These are phyloP conservation scores for Blastobotrys terrestris DNA, from an alignment of 805 yeast genomes.

Conservation along the genomic window DNA sequence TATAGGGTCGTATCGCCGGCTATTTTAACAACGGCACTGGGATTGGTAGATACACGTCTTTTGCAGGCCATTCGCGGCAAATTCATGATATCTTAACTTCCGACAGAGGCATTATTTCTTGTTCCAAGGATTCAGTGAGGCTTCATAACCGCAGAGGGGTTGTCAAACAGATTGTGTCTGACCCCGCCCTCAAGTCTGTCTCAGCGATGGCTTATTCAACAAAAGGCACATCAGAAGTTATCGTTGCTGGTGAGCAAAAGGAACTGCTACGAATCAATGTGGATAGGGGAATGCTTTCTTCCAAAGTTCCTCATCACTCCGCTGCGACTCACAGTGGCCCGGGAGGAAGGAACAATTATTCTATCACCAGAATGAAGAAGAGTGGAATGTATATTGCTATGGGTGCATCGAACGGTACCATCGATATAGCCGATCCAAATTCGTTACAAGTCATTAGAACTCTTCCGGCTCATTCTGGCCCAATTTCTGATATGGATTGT, in stretches of 20 bases:
- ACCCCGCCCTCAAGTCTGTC: conserved; percentile 24
- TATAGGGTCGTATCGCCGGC: conserved; percentile 36
- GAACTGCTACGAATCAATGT: conserved; percentile 31
- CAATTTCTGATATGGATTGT: conserved; percentile 34
- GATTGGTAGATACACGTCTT: conserved; percentile 52
- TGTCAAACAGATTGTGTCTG: conserved; percentile 30
- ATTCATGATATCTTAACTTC: conserved; percentile 50
- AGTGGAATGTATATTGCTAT: conserved; percentile 29
- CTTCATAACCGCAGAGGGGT: conserved; percentile 56
- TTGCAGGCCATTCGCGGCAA: conserved; percentile 44
- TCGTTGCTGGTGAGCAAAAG: conserved; percentile 28
- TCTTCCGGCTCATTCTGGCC: conserved; percentile 33
- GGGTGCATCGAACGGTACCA: conserved; percentile 31
- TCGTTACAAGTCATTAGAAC: conserved; percentile 27
- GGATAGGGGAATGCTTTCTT: conserved; percentile 30
- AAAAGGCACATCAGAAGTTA: conserved; percentile 29
- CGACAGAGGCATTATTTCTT: conserved; percentile 51
- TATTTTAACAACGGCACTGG: conserved; percentile 36
- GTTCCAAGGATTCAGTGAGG: conserved; percentile 47
- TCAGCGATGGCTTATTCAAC: conserved; percentile 24
- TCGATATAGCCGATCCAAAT: conserved; percentile 33
- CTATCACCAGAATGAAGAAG: conserved; percentile 27
- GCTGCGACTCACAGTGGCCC: not conserved
- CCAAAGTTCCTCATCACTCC: conserved; percentile 8
- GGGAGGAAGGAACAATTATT: conserved; percentile 9